Percentiles rank a stretch among this genome's conserved stretches.
Conservation (phyloP, 441 rosid species). For the Eruca vesicaria region DNA sequence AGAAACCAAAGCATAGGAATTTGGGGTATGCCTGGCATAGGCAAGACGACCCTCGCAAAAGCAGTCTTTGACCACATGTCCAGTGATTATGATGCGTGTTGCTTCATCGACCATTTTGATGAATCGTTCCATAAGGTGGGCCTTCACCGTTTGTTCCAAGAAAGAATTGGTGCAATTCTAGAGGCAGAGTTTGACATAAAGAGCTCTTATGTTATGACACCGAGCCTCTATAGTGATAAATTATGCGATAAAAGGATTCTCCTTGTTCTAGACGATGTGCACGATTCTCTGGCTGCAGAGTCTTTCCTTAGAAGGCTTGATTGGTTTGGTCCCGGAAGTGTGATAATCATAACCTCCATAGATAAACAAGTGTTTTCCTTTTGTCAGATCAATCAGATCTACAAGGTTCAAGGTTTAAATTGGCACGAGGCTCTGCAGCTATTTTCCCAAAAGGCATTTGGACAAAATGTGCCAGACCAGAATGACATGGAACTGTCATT, state of each 20-base stretch:
- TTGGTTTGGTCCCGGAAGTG: not conserved
- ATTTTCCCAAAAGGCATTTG: not conserved
- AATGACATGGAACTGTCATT: too few relatives aligned
- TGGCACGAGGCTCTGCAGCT: not conserved
- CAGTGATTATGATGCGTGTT: not conserved
- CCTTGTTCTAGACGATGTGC: not conserved
- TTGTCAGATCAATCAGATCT: not conserved
- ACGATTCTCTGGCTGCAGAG: not conserved
- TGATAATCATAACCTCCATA: slow-evolving; percentile 17
- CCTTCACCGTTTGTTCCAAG: not conserved
- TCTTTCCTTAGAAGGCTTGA: not conserved
- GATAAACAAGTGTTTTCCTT: not conserved
- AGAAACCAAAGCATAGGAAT: slow-evolving; percentile 18
- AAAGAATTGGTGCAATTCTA: not conserved
- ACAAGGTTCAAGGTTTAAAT: not conserved
- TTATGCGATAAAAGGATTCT: not conserved
- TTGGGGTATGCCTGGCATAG: slow-evolving; percentile 48
- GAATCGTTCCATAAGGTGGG: not conserved
- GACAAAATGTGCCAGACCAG: too few relatives aligned
- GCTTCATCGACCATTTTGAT: not conserved
- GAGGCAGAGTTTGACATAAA: not conserved
- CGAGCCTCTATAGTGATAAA: not conserved
- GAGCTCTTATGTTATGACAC: not conserved
- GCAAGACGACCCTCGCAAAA: slow-evolving; percentile 12
- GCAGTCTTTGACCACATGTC: not conserved